Base-by-base conservation (phyloP, 1,284 basidiomycete genomes). In the Peniophora sp. region DNA sequence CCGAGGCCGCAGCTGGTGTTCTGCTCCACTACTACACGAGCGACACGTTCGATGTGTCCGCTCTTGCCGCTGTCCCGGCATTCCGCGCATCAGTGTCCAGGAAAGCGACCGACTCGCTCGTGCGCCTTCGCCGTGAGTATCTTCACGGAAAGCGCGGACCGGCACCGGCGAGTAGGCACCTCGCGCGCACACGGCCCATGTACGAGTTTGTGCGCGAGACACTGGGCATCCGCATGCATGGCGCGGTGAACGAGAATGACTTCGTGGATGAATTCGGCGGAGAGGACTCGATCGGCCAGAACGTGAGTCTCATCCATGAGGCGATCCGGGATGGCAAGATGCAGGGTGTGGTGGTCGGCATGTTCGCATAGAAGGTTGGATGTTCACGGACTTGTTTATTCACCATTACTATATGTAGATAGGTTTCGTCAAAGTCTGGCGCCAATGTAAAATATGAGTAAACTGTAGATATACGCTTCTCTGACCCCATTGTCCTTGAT, bases 141-240 rank as follows among this genome's bases (percentile, higher is more conserved):
- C 68, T 86, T 43, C 70, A 70, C 42, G 80, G 82, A 10, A 68
- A 65, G 52, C 73, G 73, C 42, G 79, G 79, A 14, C 58, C 68
- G 15, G 68, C 82, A 3, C 83, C 86, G 2, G 85, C 89, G 3
- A 75, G 76, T 48, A 55, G 63, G 15, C 78, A 76, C 60, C 72
- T 92, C 48, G 80, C 79, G 37, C 77, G 76, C 55, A 88, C 87
- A 3, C 74, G 75, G 43, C 64, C 73, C 3, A 60, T 91, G 51
- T 92, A 92, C 63, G 78, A 83, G 61, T 92, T 79, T 59, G 74
- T 92, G 17, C 75, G 88, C 23, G 59, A 77, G 41, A 75, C 70
- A 18, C 70, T 92, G 20, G 83, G 82, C 3, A 71, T 92, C 35
- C 71, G 69, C 54, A 91, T 90, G 81, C 83, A 88, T 56, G 88